Evolutionary conservation across 768 basidiomycete genomes (phyloP).

Genomic region (Amanita subjunquillea): DNA sequence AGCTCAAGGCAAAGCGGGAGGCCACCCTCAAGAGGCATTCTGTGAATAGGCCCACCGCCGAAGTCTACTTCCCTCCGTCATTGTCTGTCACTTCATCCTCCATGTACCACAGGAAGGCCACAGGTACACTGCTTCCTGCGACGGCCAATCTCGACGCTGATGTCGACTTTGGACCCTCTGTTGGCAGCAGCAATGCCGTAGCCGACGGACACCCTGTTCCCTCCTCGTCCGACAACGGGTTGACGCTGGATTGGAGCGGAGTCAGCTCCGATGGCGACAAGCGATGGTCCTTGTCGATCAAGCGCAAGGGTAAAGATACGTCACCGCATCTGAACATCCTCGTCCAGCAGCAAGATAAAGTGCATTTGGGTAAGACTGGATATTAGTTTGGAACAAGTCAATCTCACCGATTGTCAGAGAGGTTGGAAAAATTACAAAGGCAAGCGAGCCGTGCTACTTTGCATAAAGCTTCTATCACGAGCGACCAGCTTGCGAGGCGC

Average conservation of each 20-base stretch:
- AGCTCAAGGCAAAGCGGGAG: conserved; percentile 65
- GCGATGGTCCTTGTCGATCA: conserved; percentile 52
- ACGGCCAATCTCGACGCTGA: conserved; percentile 7
- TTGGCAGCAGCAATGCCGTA: conserved; percentile 28
- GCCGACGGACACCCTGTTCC: conserved; percentile 54
- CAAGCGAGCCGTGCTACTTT: conserved; percentile 41
- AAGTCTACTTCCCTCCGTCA: background rate
- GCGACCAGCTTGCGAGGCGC: conserved; percentile 54
- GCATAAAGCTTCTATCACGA: conserved; percentile 54
- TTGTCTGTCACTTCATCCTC: background rate
- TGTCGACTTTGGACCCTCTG: conserved; percentile 8
- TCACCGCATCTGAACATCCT: conserved; percentile 29
- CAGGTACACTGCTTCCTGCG: background rate
- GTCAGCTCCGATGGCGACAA: conserved; percentile 45
- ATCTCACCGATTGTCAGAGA: conserved; percentile 23
- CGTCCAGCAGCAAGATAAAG: conserved; percentile 49
- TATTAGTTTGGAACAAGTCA: background rate
- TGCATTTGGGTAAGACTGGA: conserved; percentile 39
- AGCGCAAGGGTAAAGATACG: conserved; percentile 48
- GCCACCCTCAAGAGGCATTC: conserved; percentile 33
- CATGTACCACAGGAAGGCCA: background rate
- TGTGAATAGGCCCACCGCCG: conserved; percentile 7
- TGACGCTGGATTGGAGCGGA: conserved; percentile 70
- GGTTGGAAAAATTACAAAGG: conserved; percentile 41
- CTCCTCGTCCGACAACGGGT: conserved; percentile 55